Conservation (phyloP, 371 early-diverging fungal species). For the Mortierella sp. region DNA sequence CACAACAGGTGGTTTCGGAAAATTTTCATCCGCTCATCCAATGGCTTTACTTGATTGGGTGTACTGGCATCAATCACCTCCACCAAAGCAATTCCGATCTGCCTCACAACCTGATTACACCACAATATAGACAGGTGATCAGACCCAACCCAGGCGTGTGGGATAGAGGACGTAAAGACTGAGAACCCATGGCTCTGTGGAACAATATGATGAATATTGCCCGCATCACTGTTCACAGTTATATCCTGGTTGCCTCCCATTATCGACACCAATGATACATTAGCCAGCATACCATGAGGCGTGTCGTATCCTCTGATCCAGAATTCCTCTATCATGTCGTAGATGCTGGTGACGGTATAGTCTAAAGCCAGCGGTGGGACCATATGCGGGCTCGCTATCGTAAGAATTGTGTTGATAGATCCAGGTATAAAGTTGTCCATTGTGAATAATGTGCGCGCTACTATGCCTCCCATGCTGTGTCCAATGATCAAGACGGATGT, state of each 20-base stretch:
- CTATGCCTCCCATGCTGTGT: slow-evolving; percentile 98
- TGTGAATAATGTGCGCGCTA: slow-evolving; percentile 84
- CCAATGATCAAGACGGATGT: slow-evolving; percentile 88
- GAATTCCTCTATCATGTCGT: slow-evolving; percentile 74
- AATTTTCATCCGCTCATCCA: slow-evolving; percentile 70
- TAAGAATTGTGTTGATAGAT: slow-evolving; percentile 87
- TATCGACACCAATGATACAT: slow-evolving; percentile 84
- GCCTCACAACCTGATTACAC: slow-evolving; percentile 88
- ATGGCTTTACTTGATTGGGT: slow-evolving; percentile 70
- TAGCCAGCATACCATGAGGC: slow-evolving; percentile 25
- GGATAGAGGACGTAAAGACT: slow-evolving; percentile 84
- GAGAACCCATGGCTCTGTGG: slow-evolving; percentile 81
- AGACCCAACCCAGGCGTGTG: slow-evolving; percentile 88
- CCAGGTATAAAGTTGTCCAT: slow-evolving; percentile 77
- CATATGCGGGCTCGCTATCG: slow-evolving; percentile 92
- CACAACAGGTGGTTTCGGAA: slow-evolving; percentile 70
- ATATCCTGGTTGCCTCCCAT: slow-evolving; percentile 92
- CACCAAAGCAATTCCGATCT: slow-evolving; percentile 54
- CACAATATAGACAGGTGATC: slow-evolving; percentile 94
- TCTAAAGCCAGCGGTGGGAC: slow-evolving; percentile 88
- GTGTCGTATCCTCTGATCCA: slow-evolving; percentile 64
- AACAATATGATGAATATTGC: slow-evolving; percentile 79
- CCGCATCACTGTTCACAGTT: slow-evolving; percentile 84
- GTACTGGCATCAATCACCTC: slow-evolving; percentile 75
- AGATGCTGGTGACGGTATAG: slow-evolving; percentile 76